Evolutionary conservation across 257 asterid genomes (phyloP).

Genomic region (Anisodus tanguticus): DNA sequence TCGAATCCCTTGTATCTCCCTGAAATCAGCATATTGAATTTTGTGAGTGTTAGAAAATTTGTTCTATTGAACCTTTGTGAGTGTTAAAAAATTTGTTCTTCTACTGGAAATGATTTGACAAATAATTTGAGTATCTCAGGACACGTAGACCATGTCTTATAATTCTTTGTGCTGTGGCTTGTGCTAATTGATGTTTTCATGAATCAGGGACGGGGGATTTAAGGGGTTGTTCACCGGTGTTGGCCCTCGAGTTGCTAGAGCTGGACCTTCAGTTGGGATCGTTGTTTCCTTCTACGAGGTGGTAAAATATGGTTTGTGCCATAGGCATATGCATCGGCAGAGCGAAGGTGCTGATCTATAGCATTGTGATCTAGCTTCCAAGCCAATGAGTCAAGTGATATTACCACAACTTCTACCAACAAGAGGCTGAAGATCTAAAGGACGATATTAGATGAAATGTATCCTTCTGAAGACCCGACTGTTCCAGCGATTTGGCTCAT

Average conservation of each 20-base stretch:
- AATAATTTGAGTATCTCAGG: neutral
- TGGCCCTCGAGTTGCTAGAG: conserved; percentile 73
- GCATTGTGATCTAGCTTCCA: neutral
- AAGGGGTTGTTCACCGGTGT: conserved; percentile 72
- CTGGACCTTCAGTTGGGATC: conserved; percentile 94
- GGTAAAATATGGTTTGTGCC: conserved; percentile 59
- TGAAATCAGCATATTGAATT: too few relatives aligned
- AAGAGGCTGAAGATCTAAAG: neutral
- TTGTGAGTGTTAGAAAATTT: too few relatives aligned
- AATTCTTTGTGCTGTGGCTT: too few relatives aligned
- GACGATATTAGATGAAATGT: neutral
- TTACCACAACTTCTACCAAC: neutral
- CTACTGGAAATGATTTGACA: too few relatives aligned
- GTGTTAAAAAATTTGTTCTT: too few relatives aligned
- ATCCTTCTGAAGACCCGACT: neutral
- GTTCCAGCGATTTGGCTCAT: neutral
- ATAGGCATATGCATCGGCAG: conserved; percentile 34
- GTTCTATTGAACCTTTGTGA: too few relatives aligned
- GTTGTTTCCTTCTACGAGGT: conserved; percentile 83
- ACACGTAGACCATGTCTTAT: too few relatives aligned
- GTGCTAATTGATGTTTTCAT: too few relatives aligned
- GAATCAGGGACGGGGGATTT: neutral
- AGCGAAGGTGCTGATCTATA: neutral
- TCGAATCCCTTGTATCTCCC: too few relatives aligned
- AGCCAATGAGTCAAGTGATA: neutral